Conservation (phyloP, 73 alveolate genomes). For the Stentor roeselii region DNA sequence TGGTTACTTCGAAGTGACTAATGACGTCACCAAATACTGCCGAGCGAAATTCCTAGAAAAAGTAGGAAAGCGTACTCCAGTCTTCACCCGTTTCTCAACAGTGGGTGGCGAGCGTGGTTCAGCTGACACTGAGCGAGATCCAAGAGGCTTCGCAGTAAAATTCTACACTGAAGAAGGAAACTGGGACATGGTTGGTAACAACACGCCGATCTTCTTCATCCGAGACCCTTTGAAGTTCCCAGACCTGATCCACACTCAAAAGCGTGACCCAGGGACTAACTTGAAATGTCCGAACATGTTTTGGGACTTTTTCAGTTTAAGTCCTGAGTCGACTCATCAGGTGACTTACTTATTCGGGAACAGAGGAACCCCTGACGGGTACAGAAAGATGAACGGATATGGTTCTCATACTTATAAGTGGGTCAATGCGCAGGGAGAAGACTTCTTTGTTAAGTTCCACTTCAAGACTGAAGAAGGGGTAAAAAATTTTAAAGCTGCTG, state of each 20-base stretch:
- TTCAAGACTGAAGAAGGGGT: conserved; percentile 84
- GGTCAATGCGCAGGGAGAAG: conserved; percentile 80
- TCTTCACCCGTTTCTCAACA: conserved; percentile 78
- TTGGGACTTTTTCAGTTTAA: conserved; percentile 84
- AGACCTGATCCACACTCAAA: conserved; percentile 83
- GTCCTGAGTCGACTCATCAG: conserved; percentile 85
- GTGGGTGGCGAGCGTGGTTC: conserved; percentile 89
- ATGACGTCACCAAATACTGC: conserved; percentile 81
- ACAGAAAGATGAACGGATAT: conserved; percentile 85
- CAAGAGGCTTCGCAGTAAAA: conserved; percentile 89
- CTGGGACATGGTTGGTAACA: conserved; percentile 90
- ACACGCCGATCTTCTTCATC: conserved; percentile 91
- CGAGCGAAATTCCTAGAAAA: conserved; percentile 75
- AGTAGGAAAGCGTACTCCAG: conserved; percentile 86
- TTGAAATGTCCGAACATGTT: conserved; percentile 58
- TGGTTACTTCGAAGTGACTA: conserved; percentile 86
- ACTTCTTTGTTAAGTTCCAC: conserved; percentile 75
- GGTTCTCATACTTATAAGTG: conserved; percentile 86
- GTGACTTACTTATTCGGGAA: conserved; percentile 73
- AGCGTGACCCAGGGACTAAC: conserved; percentile 81
- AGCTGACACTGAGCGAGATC: conserved; percentile 88
- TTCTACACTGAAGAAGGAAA: conserved; percentile 94
- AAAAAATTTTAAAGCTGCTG: conserved; percentile 65
- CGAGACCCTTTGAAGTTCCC: conserved; percentile 89
- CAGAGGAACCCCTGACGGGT: conserved; percentile 95